These are phyloP conservation scores for Yarrowia sp. DNA, from an alignment of 805 yeast genomes.

Conservation along the genomic window DNA sequence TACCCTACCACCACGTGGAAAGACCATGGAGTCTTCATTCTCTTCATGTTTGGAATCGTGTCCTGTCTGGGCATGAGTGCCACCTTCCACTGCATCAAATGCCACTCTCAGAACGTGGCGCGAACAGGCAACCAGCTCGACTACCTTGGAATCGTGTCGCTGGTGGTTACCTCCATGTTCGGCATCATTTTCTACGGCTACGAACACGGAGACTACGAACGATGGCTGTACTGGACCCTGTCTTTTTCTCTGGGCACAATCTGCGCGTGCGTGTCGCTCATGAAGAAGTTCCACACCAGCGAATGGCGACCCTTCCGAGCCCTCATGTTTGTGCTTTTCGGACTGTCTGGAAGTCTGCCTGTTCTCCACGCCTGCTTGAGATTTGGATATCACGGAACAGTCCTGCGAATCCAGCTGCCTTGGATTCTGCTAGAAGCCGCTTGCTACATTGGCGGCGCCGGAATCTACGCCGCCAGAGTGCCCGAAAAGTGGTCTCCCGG, in stretches of 20 bases:
- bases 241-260: conserved; percentile 55
- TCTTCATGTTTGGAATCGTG: conserved; percentile 57
- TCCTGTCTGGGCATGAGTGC: conserved; percentile 62
- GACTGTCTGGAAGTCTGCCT: conserved; percentile 73
- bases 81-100: conserved; percentile 61
- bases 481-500: conserved; percentile 74
- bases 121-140: conserved; percentile 65
- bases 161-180: conserved; percentile 62
- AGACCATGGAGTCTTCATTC: conserved; percentile 51
- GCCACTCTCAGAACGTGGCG: conserved; percentile 57
- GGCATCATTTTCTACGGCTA: conserved; percentile 44
- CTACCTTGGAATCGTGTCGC: conserved; percentile 68
- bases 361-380: conserved; percentile 49
- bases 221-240: conserved; percentile 35
- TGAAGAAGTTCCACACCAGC: conserved; percentile 62
- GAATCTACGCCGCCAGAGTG: conserved; percentile 67
- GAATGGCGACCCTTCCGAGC: conserved; percentile 77
- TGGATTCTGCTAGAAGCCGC: conserved; percentile 70
- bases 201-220: conserved; percentile 30
- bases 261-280: conserved; percentile 62
- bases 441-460: conserved; percentile 75
- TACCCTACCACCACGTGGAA: conserved; percentile 37
- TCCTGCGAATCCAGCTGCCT: conserved; percentile 50
- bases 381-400: conserved; percentile 51
- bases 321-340: conserved; percentile 72